phyloP scores from a whole-genome alignment of 441 rosid genomes.

The Erodium chrysanthum region DNA sequence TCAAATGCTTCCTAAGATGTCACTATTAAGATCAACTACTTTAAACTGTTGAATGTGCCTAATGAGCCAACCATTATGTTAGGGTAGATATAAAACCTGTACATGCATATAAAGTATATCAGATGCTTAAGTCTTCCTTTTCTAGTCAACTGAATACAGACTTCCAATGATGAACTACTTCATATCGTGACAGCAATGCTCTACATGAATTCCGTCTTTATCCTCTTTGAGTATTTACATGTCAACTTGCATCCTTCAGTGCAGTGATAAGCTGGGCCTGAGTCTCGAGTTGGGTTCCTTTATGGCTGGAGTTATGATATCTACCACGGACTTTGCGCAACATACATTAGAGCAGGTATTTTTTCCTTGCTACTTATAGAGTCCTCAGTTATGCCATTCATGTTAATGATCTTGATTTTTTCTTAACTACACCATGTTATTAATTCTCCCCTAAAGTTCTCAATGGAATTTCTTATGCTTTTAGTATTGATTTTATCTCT shows the following conservation, averaged over 20 bases:
- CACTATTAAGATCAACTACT: neutral
- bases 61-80: neutral
- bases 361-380: neutral
- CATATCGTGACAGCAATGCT: neutral
- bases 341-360: constrained; percentile 95
- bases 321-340: constrained; percentile 84
- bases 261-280: constrained; percentile 98
- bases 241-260: constrained; percentile 46
- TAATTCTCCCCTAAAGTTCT: too few species aligned
- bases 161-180: neutral
- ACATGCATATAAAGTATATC: neutral
- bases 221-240: constrained; percentile 16
- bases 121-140: neutral
- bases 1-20: neutral
- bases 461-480: too few species aligned
- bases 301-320: constrained; percentile 95
- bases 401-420: too few species aligned
- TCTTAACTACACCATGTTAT: too few species aligned
- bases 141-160: neutral
- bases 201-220: neutral
- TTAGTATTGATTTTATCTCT: too few species aligned
- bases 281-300: constrained; percentile 98
- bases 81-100: too few species aligned
- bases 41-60: neutral
- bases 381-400: too few species aligned